Evolutionary conservation across 164 flowering plant genomes (phyloP), one percentile per base, ranked within the genome.

Genomic region (Chimonanthus salicifolius): DNA sequence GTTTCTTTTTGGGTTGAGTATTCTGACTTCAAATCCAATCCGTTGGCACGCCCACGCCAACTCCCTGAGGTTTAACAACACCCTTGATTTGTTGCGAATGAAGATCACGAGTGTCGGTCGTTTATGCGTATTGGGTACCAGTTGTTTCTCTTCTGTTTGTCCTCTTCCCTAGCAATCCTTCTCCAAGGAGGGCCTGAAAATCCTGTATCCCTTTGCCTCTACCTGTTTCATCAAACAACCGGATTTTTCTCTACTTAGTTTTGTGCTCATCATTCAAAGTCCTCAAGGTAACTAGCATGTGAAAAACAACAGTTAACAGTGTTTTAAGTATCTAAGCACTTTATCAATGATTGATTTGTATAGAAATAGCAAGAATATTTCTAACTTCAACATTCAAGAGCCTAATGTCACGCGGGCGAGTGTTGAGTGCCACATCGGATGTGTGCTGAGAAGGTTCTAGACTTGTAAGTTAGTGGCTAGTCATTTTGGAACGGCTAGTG

Each of bases 171-270:
- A 63, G 69, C 46, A 51, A 51, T 47, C 60, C 69, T 62, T 63
- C 48, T n/a, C 48, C 62, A 49, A 75, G 69, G 69, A 75, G 70
- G 1, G 69, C 64, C 16, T 62, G 77, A 46, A 75, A 75, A 44
- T 70, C 73, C 2, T 48, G 69, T 46, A 75, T 75, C 33, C 67
- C 47, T 65, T 65, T 75, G 51, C 71, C 64, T 43, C 67, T 44
- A 45, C 67, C 50, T 62, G 58, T 49, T 63, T 63, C 18, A 70
- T 50, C 9, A 33, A 63, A 63, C 11, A 54, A n/a, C 16, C 60
- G 3, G 60, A 11, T 54, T n/a, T n/a, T 54, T 54, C 16, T 33
- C 1, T 33, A 33, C 33, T 33, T 33, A 33, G 33, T 33, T 33
- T 33, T 33, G 33, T 33, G 33, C 33, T 33, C 33, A 33, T 33